These are phyloP conservation scores for Fusarium piperis DNA, from an alignment of 2,329 filamentous ascomycete species.

Conservation along the genomic window DNA sequence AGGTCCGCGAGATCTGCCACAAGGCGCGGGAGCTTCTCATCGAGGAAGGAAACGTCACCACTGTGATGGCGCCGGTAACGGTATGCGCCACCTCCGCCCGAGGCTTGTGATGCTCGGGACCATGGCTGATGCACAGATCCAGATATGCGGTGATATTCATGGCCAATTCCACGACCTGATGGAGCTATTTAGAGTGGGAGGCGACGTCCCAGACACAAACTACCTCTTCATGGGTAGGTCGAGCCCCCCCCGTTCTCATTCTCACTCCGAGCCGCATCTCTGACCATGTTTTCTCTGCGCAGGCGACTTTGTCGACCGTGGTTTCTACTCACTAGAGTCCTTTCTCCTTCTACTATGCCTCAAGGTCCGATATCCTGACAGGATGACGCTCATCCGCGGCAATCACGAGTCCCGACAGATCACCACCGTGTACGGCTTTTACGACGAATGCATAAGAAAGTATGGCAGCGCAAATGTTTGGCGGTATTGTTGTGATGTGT, in stretches of 20 bases:
- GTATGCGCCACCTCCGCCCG: constrained; percentile 57
- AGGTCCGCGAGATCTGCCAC: constrained; percentile 97
- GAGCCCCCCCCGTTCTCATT: constrained; percentile 17
- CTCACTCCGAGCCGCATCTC: neutral
- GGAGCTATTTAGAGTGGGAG: constrained; percentile 94
- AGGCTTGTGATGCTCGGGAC: neutral
- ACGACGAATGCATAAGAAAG: constrained; percentile 95
- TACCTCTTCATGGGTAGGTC: constrained; percentile 91
- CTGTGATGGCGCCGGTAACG: constrained; percentile 93
- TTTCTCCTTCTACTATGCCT: constrained; percentile 95
- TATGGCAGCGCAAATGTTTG: constrained; percentile 97
- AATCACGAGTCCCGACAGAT: constrained; percentile 98
- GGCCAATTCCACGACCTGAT: constrained; percentile 97
- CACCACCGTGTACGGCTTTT: constrained; percentile 97
- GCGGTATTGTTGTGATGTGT: constrained; percentile 97
- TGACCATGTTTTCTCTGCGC: constrained; percentile 13
- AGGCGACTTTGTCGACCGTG: constrained; percentile 97
- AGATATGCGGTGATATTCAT: constrained; percentile 97
- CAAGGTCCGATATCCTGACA: constrained; percentile 96
- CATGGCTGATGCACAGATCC: constrained; percentile 18
- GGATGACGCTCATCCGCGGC: constrained; percentile 94
- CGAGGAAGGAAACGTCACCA: constrained; percentile 97
- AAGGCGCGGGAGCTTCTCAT: constrained; percentile 96
- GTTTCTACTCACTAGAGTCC: constrained; percentile 97
- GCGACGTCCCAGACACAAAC: constrained; percentile 93